Evolutionary conservation across 1,139 yeast species (phyloP).

Genomic region (Candida gigantensis): DNA sequence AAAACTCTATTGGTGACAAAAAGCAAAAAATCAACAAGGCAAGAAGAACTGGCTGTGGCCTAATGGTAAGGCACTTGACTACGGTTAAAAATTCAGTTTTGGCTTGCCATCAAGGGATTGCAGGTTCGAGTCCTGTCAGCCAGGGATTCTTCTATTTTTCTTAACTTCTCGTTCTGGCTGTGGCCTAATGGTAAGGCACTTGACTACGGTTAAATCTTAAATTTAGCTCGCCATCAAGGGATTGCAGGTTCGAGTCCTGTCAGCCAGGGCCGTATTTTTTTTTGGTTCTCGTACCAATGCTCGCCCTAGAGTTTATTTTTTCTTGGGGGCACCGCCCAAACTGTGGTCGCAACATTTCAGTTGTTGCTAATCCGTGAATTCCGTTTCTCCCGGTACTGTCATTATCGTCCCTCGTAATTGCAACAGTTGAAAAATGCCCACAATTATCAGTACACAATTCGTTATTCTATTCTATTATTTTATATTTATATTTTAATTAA

Average conservation of each 20-base stretch:
- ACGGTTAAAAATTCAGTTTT: slow-evolving; percentile 9
- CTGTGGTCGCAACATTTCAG: too few relatives aligned
- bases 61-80: slow-evolving; percentile 18
- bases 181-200: slow-evolving; percentile 18
- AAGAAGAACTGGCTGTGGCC: slow-evolving; percentile 14
- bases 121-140: slow-evolving; percentile 18
- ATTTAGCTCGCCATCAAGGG: slow-evolving; percentile 11
- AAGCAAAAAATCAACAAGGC: not conserved
- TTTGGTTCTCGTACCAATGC: not conserved
- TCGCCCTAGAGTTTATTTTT: too few relatives aligned
- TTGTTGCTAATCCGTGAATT: too few relatives aligned
- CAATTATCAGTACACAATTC: too few relatives aligned
- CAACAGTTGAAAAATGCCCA: too few relatives aligned
- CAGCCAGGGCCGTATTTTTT: slow-evolving; percentile 11
- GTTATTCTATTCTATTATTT: too few relatives aligned
- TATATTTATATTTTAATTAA: too few relatives aligned
- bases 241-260: slow-evolving; percentile 18
- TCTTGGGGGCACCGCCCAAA: too few relatives aligned
- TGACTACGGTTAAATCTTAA: slow-evolving; percentile 12
- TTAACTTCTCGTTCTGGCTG: slow-evolving; percentile 7
- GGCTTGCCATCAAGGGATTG: slow-evolving; percentile 14
- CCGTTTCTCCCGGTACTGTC: too few relatives aligned
- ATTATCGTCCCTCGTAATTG: too few relatives aligned
- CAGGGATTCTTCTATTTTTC: slow-evolving; percentile 7
- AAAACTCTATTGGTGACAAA: too few relatives aligned